Base-by-base conservation (phyloP, 495 filamentous ascomycete genomes). In the Penicillium flavigenum region DNA sequence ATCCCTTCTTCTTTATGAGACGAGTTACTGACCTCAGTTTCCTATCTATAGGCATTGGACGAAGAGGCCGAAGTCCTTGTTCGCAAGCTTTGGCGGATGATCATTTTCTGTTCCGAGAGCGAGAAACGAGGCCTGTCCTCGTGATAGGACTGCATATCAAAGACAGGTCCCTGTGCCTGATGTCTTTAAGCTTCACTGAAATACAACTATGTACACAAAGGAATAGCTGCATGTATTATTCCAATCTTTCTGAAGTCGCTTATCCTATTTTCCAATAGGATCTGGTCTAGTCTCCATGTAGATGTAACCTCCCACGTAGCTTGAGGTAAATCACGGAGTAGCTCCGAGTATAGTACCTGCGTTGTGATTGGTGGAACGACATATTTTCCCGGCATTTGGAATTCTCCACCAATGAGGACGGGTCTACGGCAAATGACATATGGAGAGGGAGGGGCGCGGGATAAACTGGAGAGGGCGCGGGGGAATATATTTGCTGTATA, bases 11-110 rank as follows among this genome's bases (percentile, higher is more conserved):
- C 46, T 48, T 61, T 22, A 11, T 50, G 9, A 4, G 38, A 38
- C 14, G 7, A 26, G 17, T 51, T 70, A 62, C 75, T 81, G 69
- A 83, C 57, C 26, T 1, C 55, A 10, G 51, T 44, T 36, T 16
- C 29, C 29, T 48, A 29, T 27, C 31, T 58, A 26, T 65, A 92
- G 89, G 91, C 91, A 39, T 73, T 98, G 56, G 94, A 96, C 68
- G 94, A 98, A 67, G 95, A 98, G 63, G 92, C 92, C 4, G 92
- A 96, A 70, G 88, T 87, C 10, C 76, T 98, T 61, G 94, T 98
- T 19, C 93, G 89, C 82, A 98, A 97, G 74, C 81, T 98, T 27
- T 98, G 94, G 94, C 84, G 94, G 45, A 95, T 98, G 92, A 83
- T 96, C 48, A 96, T 98, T 70, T 98, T 97, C 86, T 98, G 92